Conservation (phyloP, 768 basidiomycete species). For the Kwoniella heveanensis region DNA sequence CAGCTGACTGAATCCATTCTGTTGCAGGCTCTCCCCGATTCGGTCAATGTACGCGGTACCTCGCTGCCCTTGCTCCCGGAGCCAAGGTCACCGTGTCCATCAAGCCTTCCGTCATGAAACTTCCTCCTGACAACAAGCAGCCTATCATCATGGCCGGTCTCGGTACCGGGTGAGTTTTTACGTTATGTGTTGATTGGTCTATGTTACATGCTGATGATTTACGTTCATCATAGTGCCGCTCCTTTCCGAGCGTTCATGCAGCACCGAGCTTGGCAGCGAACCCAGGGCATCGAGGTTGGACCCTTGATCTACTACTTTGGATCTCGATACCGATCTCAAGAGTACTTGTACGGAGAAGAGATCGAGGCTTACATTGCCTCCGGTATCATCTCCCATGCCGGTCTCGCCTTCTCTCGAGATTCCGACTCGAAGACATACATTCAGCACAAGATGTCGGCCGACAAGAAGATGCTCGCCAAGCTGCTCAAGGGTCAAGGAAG, state of each 20-base stretch:
- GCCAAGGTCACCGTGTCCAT: slow-evolving; percentile 96
- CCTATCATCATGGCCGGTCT: slow-evolving; percentile 98
- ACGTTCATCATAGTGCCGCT: slow-evolving; percentile 63
- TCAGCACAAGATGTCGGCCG: slow-evolving; percentile 96
- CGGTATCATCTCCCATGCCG: slow-evolving; percentile 81
- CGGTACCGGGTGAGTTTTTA: slow-evolving; percentile 70
- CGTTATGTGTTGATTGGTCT: neutral
- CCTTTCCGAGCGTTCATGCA: slow-evolving; percentile 99
- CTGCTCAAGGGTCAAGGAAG: slow-evolving; percentile 65
- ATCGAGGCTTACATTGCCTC: slow-evolving; percentile 90
- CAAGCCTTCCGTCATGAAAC: slow-evolving; percentile 99
- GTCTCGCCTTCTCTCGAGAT: slow-evolving; percentile 95
- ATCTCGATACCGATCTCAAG: slow-evolving; percentile 89
- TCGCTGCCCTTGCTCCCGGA: slow-evolving; percentile 77
- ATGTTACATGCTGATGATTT: neutral
- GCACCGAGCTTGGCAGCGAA: slow-evolving; percentile 79
- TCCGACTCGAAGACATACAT: slow-evolving; percentile 93
- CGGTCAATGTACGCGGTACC: slow-evolving; percentile 96
- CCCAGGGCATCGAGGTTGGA: slow-evolving; percentile 77
- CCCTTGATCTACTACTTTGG: slow-evolving; percentile 99
- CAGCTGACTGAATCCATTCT: slow-evolving; percentile 8
- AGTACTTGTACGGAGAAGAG: slow-evolving; percentile 79
- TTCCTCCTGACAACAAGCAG: slow-evolving; percentile 79
- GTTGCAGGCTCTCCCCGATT: slow-evolving; percentile 69
- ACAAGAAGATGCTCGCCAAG: slow-evolving; percentile 72